Evolutionary conservation across 441 rosid genomes (phyloP), one percentile per base, ranked within the genome.

Genomic region (Jatropha multifida): DNA sequence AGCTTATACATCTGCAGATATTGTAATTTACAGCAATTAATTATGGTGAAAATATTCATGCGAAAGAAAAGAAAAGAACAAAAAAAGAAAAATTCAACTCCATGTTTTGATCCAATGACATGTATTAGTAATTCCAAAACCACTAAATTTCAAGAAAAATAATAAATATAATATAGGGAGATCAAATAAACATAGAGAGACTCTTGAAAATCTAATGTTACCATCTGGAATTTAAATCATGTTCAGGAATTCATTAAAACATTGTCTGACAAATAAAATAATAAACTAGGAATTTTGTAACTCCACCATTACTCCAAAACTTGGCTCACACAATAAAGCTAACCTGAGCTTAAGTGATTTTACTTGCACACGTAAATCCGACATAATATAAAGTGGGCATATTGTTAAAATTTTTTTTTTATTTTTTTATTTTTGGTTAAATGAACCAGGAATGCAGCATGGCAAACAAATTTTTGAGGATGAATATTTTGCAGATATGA

Each of bases 1-100:
- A 17, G 42, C 52, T 26, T 40, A 64, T 68, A 65, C 10, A 73
- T 77, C 85, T 79, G 88, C 82, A 60, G 56, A 12, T 27, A 49
- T 26, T 27, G 7, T 4, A 12, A 32, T 32, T 27, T 5, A n/a
- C 17, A 32, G 11, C 13, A 12, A 61, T 61, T 17, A 61, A 27
- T 61, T 3, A 56, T 52, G 12, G 27, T 5, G 27, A n/a, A 51
- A 56, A 18, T 56, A 18, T 18, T 20, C 26, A 56, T 52, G 56
- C 7, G 23, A 56, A 56, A 2, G 7, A n/a, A 2, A 7, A n/a
- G 3, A 55, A 55, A 55, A 17, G 18, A n/a, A 5, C 23, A 23
- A 23, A 23, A n/a, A 2, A 7, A n/a, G 3, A 52, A 52, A 52
- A 14, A 15, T 18, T 6, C 20, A 52, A 17, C 56, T 52, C 17